Base-by-base conservation (phyloP, 345 rosid species). In the Raphanus raphanistrum region DNA sequence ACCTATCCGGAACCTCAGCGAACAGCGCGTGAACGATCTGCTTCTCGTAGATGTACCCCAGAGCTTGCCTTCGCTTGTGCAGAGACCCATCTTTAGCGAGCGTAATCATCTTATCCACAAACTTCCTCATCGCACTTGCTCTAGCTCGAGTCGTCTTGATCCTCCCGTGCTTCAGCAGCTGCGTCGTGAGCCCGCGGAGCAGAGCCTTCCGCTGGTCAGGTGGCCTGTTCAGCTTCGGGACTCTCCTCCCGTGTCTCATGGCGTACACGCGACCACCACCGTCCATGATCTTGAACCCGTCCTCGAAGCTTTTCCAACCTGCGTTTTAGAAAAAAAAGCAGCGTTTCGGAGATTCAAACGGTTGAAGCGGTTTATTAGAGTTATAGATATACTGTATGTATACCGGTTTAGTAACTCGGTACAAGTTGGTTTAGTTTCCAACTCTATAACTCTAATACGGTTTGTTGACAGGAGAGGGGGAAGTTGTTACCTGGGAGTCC, bases 51-150 rank as follows among this genome's bases (percentile, higher is more conserved):
- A 94, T 88, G 68, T 81, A 92, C 28, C 96, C 97, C 1, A 94
- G 80, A 9, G 98, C 97, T 35, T 94, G 97, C 75, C 98, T 88
- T 70, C 98, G 79, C 81, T 92, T 94, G 55, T 94, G 98, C 48
- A 94, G 85, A 6, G 96, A 90, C 1, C 97, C 98, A 2, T 90
- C 96, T 59, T 94, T 94, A 0, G 97, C 98, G 5, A 94, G 71
- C 0, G 98, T 92, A n/a, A 94, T 87, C 98, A 94, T 94, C 75
- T 94, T 94, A 68, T 94, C 98, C 2, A 92, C 91, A 8, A 79
- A 88, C 81, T 92, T 94, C 82, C 98, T 85, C 86, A 94, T 70
- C 21, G 93, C 95, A n/a, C 98, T 94, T 0, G 98, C 97, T 41
- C 97, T 80, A 2, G 98, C 91, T 72, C 95, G 76, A 1, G 98